These are phyloP conservation scores for Arachis hypogaea DNA, from an alignment of 306 rosid genomes.

Conservation along the genomic window DNA sequence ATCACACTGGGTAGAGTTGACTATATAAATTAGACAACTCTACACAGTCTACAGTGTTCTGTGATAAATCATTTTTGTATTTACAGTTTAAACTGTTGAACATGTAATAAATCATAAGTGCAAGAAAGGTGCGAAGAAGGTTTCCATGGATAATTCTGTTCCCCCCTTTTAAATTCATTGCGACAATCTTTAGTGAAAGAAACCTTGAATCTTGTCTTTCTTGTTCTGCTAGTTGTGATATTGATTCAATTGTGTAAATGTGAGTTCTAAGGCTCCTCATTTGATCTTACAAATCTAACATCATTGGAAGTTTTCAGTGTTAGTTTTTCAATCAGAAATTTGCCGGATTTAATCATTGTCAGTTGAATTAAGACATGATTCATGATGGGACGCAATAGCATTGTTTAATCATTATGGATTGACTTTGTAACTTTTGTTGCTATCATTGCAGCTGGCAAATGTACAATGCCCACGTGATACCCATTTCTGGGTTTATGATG, in stretches of 20 bases:
- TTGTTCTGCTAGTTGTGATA: slow-evolving; percentile 10
- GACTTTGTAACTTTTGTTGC: slow-evolving; percentile 31
- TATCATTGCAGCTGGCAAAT: slow-evolving; percentile 73
- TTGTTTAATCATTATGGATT: neutral
- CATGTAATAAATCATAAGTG: no score
- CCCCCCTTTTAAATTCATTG: slow-evolving; percentile 17
- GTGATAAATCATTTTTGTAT: no score
- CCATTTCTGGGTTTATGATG: slow-evolving; percentile 96
- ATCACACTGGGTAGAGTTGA: no score
- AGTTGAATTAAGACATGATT: no score
- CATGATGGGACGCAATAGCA: no score
- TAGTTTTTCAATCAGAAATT: neutral
- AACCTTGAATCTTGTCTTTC: slow-evolving; percentile 19
- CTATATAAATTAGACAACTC: no score
- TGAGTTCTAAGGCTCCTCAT: slow-evolving; percentile 19
- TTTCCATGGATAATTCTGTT: slow-evolving; percentile 20
- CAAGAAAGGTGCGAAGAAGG: slow-evolving; percentile 15
- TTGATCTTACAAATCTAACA: slow-evolving; percentile 22
- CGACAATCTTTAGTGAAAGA: slow-evolving; percentile 26
- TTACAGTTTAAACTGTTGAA: no score
- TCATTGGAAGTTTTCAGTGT: slow-evolving; percentile 10
- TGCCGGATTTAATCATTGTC: no score
- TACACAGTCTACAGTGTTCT: no score
- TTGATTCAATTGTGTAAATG: neutral
- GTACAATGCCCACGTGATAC: slow-evolving; percentile 94